Evolutionary conservation across 345 rosid genomes (phyloP).

Genomic region (Hibiscus trionum): DNA sequence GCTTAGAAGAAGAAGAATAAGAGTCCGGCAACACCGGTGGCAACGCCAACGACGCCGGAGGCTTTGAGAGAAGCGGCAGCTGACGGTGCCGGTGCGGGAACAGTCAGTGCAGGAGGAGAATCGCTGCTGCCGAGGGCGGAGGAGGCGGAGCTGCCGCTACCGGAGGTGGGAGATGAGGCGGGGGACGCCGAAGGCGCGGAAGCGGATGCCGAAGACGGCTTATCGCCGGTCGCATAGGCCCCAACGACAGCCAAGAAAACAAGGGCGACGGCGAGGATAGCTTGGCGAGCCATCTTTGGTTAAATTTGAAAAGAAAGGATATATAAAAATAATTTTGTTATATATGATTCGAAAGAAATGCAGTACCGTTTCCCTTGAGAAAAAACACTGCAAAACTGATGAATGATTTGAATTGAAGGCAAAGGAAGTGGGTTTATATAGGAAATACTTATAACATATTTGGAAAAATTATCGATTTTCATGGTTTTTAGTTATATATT

Average conservation of each 20-base stretch:
- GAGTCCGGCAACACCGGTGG: conserved; percentile 8
- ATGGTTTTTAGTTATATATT: background rate
- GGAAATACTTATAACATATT: background rate
- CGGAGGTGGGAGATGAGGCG: conserved; percentile 6
- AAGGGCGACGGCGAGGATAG: conserved; percentile 14
- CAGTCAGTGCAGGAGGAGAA: background rate
- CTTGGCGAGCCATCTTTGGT: conserved; percentile 24
- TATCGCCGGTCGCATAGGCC: conserved; percentile 22
- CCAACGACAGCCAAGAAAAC: conserved; percentile 10
- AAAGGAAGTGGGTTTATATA: background rate
- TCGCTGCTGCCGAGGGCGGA: background rate
- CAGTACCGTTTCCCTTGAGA: background rate
- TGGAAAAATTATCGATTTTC: background rate
- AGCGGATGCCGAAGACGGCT: background rate
- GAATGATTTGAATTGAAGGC: background rate
- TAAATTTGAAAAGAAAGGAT: background rate
- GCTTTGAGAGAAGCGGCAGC: conserved; percentile 6
- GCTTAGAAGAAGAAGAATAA: conserved; percentile 21
- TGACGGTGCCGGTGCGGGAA: background rate
- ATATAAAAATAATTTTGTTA: background rate
- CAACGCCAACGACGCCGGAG: conserved; percentile 9
- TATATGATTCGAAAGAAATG: background rate
- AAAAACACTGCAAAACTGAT: background rate
- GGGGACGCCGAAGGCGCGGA: conserved; percentile 13
- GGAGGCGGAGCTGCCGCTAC: background rate